Base-by-base conservation (phyloP, 1,284 basidiomycete species). In the Coniferiporia weirii region DNA sequence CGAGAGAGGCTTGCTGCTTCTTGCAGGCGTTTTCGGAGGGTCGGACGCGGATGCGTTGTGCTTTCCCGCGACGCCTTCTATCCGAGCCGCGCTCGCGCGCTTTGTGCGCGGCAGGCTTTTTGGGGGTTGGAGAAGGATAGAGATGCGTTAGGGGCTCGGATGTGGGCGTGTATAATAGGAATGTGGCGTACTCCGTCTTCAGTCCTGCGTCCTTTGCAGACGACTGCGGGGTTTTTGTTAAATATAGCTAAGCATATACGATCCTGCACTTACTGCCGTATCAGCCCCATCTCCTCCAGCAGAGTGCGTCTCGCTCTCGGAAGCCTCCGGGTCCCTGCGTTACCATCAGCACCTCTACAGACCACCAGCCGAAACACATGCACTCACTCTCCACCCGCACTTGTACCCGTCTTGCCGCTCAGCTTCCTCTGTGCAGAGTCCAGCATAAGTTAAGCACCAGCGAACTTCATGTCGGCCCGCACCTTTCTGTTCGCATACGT, bases 401-500 rank as follows among this genome's bases (percentile, higher is more conserved):
- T 15, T 12, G 12, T 10, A 15, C 38, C 34, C 36, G 36, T 52
- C 34, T 17, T 17, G 35, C 8, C 40, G 9, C 35, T 35, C 40
- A 49, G 20, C 38, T 27, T 43, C 46, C 49, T 54, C 58, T 59
- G 35, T n/a, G 45, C 27, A 50, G 36, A 19, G n/a, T n/a, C 1
- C 12, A 8, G 6, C 45, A 5, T 43, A 22, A 47, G 34, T 15
- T 12, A 19, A 8, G 20, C 34, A 27, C 13, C 20, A 15, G 2
- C 1, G 12, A 8, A 27, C 15, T 12, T 49, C 45, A n/a, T 15
- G 15, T 38, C 27, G 7, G n/a, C 35, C 13, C 55, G 52, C 22
- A 61, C 59, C 45, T 57, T 52, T 40, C 47, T 56, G 34, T 50
- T 46, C 15, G 54, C 51, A 40, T 61, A 56, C 17, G 59, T 53